A percentile compares a stretch with the other conserved stretches of the same genome.
Conservation (phyloP, 306 rosid species). For the Coriaria nepalensis region DNA sequence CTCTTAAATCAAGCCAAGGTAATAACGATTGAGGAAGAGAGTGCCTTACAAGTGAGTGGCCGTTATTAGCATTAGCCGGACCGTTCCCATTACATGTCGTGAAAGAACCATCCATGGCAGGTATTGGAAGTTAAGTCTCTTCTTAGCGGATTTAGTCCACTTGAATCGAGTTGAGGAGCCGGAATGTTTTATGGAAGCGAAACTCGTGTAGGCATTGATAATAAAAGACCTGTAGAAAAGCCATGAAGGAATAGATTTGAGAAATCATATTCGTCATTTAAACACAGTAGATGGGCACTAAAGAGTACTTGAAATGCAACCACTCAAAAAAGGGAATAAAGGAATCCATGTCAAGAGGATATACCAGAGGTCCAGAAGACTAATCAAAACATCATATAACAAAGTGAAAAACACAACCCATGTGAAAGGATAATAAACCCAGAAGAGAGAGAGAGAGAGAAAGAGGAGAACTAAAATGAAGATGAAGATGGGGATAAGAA, state of each 20-base stretch:
- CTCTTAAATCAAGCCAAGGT: slow-evolving; percentile 70
- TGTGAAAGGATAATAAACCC: neutral
- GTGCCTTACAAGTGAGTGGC: slow-evolving; percentile 32
- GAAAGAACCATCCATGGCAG: slow-evolving; percentile 39
- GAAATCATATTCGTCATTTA: neutral
- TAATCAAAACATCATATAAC: neutral
- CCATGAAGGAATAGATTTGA: slow-evolving; percentile 11
- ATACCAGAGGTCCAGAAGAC: no score
- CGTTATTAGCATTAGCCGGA: slow-evolving; percentile 33
- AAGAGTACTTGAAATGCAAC: no score
- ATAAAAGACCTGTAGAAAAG: slow-evolving; percentile 19
- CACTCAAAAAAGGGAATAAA: no score
- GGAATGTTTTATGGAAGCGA: slow-evolving; percentile 16
- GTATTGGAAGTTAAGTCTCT: slow-evolving; percentile 12
- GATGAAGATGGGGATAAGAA: neutral
- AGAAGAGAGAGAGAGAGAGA: slow-evolving; percentile 11
- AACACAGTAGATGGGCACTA: no score
- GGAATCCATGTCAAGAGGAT: no score
- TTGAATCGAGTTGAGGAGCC: slow-evolving; percentile 17
- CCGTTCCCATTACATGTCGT: slow-evolving; percentile 36
- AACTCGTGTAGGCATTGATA: slow-evolving; percentile 7
- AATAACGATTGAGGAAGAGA: slow-evolving; percentile 36
- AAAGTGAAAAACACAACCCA: slow-evolving; percentile 7
- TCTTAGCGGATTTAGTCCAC: slow-evolving; percentile 19
- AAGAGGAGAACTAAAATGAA: neutral